These are phyloP conservation scores for Ustilago shanxiensis DNA, from an alignment of 1,284 basidiomycete genomes.

Conservation along the genomic window DNA sequence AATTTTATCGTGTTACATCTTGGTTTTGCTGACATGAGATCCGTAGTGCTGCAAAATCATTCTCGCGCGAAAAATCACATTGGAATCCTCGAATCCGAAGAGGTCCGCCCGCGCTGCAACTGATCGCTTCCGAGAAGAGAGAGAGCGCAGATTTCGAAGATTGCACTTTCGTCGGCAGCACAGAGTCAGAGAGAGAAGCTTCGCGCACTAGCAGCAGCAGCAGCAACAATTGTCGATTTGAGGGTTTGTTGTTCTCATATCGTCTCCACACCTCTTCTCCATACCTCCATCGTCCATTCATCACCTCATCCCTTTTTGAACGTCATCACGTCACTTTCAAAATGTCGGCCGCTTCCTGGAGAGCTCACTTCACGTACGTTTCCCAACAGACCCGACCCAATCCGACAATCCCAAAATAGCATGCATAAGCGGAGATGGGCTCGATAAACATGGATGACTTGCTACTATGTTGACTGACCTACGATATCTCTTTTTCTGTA, in stretches of 20 bases:
- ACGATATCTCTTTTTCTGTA: too few species aligned
- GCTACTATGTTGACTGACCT: conserved; percentile 19
- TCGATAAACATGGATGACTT: too few species aligned
- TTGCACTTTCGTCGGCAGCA: conserved; percentile 11
- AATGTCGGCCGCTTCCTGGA: conserved; percentile 67
- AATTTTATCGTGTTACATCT: background rate
- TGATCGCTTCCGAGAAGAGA: conserved; percentile 39
- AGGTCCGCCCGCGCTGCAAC: conserved; percentile 31
- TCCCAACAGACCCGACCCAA: background rate
- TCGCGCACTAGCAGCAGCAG: too few species aligned
- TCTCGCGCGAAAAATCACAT: conserved; percentile 29
- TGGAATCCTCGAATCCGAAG: conserved; percentile 4
- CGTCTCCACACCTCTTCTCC: conserved; percentile 13
- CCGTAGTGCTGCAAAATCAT: too few species aligned
- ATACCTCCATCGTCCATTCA: conserved; percentile 5
- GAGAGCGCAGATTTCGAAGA: conserved; percentile 1
- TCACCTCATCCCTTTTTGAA: conserved; percentile 2
- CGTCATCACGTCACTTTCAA: conserved; percentile 16
- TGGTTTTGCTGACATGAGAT: too few species aligned
- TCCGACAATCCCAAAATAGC: background rate
- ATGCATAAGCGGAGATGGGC: background rate
- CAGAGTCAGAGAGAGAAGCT: background rate
- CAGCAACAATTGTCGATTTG: conserved; percentile 4
- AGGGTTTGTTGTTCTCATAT: conserved; percentile 20
- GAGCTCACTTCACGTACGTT: conserved; percentile 67